These are phyloP conservation scores for Astraeus odoratus DNA, from an alignment of 768 basidiomycete species.

Conservation along the genomic window DNA sequence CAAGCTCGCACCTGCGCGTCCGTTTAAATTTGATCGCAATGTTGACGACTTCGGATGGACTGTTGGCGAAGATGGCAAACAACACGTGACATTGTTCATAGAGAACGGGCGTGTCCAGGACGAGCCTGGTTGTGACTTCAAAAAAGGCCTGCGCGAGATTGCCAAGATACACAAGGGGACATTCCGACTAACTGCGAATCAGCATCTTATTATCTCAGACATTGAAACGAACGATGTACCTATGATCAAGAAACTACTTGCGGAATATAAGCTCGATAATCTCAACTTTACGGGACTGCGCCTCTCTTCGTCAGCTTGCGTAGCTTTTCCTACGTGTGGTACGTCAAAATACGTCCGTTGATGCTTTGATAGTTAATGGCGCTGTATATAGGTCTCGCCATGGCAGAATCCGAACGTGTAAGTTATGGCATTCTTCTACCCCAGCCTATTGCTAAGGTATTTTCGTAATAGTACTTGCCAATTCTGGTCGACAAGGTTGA, in stretches of 20 bases:
- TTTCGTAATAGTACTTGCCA: slow-evolving; percentile 69
- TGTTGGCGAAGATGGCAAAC: slow-evolving; percentile 77
- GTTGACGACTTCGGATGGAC: slow-evolving; percentile 94
- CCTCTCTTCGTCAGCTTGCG: slow-evolving; percentile 90
- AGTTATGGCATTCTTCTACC: slow-evolving; percentile 12
- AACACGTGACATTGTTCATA: slow-evolving; percentile 91
- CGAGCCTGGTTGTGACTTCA: slow-evolving; percentile 84
- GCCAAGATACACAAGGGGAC: slow-evolving; percentile 91
- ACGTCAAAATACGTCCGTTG: slow-evolving; percentile 11
- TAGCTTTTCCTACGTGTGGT: slow-evolving; percentile 94
- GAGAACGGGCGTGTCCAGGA: slow-evolving; percentile 98
- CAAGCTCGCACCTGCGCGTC: slow-evolving; percentile 60
- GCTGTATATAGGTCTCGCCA: slow-evolving; percentile 47
- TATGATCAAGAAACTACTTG: slow-evolving; percentile 70
- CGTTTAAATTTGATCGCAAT: slow-evolving; percentile 81
- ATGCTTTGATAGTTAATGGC: neutral
- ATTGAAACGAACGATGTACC: slow-evolving; percentile 67
- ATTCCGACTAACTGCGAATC: slow-evolving; percentile 93
- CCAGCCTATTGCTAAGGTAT: slow-evolving; percentile 32
- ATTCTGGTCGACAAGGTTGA: slow-evolving; percentile 92
- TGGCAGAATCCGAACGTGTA: slow-evolving; percentile 73
- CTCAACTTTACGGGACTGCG: slow-evolving; percentile 71
- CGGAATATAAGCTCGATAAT: slow-evolving; percentile 87
- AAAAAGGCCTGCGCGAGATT: slow-evolving; percentile 87
- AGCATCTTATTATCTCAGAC: slow-evolving; percentile 86